phyloP scores from a whole-genome alignment of 2,329 filamentous ascomycete species.

The Trichoderma oligosporum region DNA sequence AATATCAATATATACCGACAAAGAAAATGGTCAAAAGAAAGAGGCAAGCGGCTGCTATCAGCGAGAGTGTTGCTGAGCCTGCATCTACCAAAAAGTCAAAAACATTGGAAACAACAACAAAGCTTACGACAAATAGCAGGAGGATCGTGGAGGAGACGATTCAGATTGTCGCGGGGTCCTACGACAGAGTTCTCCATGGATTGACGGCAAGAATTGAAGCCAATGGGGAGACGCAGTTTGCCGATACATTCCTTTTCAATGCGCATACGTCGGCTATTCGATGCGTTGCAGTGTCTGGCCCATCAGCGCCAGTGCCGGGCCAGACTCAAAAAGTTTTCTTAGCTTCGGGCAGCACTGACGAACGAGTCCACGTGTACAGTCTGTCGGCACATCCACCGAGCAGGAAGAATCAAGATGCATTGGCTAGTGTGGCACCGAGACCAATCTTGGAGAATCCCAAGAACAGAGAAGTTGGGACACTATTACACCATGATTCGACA shows the following conservation, averaged over 20 bases:
- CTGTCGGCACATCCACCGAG: conserved; percentile 67
- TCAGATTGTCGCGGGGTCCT: conserved; percentile 89
- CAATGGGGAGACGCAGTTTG: conserved; percentile 58
- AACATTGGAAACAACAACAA: conserved; percentile 8
- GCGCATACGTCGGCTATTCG: conserved; percentile 88
- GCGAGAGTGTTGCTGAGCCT: conserved; percentile 26
- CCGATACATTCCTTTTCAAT: conserved; percentile 93
- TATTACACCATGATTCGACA: conserved; percentile 81
- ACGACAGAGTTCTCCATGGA: conserved; percentile 89
- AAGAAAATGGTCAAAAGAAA: conserved; percentile 51
- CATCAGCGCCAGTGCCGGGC: conserved; percentile 57
- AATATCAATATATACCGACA: no score
- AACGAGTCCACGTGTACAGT: conserved; percentile 91
- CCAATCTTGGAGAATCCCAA: conserved; percentile 78
- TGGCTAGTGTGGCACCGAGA: conserved; percentile 66
- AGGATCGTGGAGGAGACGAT: conserved; percentile 51
- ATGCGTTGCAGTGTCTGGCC: conserved; percentile 79
- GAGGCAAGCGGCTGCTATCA: conserved; percentile 37
- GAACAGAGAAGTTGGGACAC: conserved; percentile 81
- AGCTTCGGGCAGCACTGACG: conserved; percentile 87
- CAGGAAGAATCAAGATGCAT: conserved; percentile 52
- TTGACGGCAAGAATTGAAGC: conserved; percentile 66
- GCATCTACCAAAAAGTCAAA: conserved; percentile 31
- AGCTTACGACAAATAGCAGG: conserved; percentile 14
- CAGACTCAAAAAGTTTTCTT: conserved; percentile 80